A percentile compares a stretch with the other conserved stretches of the same genome.
These are phyloP conservation scores for Daedalea quercina DNA, from an alignment of 768 basidiomycete genomes.

Conservation along the genomic window DNA sequence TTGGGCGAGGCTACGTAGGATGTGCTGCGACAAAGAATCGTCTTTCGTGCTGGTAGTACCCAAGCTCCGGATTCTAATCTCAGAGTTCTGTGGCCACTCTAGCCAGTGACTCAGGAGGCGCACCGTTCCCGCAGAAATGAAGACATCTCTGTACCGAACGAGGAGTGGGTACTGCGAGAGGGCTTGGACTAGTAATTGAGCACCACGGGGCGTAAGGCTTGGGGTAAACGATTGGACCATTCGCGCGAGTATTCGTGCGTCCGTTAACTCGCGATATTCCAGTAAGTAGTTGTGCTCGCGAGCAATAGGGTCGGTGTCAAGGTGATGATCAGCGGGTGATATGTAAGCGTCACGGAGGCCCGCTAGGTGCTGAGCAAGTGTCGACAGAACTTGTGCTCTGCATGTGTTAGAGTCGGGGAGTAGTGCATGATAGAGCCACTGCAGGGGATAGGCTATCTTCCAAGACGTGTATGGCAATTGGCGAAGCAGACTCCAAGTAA, in stretches of 20 bases:
- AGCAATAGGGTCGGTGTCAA: background rate
- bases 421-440: too few relatives aligned
- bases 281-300: background rate
- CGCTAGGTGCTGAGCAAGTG: too few relatives aligned
- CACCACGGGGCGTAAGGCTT: background rate
- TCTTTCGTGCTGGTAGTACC: background rate
- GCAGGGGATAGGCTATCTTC: too few relatives aligned
- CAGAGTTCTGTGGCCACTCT: background rate
- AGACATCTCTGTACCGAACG: background rate
- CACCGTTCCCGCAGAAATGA: background rate
- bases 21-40: too few relatives aligned
- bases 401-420: too few relatives aligned
- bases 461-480: too few relatives aligned
- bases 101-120: background rate
- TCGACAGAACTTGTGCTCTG: too few relatives aligned
- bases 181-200: background rate
- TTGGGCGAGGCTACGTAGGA: background rate
- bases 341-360: background rate
- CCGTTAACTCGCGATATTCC: background rate
- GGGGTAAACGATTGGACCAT: background rate
- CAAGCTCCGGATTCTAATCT: too few relatives aligned
- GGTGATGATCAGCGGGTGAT: background rate
- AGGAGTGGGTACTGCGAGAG: background rate
- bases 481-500: background rate
- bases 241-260: background rate